Conservation (phyloP, 148 eudicot genomes). For the Dysphania ambrosioides region DNA sequence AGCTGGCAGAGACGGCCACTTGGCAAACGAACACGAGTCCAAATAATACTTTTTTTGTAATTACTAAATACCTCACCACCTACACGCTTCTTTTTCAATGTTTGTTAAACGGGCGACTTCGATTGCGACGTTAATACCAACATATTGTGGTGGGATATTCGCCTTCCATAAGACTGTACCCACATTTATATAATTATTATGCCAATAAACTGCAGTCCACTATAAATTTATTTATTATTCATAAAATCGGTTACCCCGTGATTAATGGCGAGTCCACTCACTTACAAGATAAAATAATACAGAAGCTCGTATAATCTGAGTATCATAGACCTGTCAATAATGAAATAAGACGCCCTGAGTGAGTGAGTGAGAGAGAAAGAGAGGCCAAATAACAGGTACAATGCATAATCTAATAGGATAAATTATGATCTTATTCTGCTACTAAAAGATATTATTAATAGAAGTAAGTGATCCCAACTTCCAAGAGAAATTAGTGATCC, state of each 20-base stretch:
- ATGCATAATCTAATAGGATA: too few relatives aligned
- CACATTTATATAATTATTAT: neutral
- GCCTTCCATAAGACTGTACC: neutral
- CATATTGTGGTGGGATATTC: constrained; percentile 19
- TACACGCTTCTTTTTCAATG: constrained; percentile 22
- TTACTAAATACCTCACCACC: neutral
- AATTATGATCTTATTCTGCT: too few relatives aligned
- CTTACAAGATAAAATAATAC: neutral
- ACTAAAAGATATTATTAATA: neutral
- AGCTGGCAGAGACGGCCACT: constrained; percentile 13
- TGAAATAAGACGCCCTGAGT: neutral
- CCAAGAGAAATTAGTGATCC: constrained; percentile 23
- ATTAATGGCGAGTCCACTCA: neutral
- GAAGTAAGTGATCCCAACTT: constrained; percentile 21
- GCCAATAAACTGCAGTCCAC: neutral
- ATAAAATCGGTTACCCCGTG: neutral
- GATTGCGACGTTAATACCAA: constrained; percentile 11
- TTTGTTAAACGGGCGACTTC: constrained; percentile 15
- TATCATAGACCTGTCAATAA: constrained; percentile 19
- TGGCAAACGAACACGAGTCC: constrained; percentile 12
- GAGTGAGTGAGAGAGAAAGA: too few relatives aligned
- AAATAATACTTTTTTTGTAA: neutral
- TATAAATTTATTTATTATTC: neutral
- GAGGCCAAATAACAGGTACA: neutral
- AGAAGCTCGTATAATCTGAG: constrained; percentile 5